Base-by-base conservation (phyloP, 2,329 filamentous ascomycete genomes). In the Alternaria arborescens region DNA sequence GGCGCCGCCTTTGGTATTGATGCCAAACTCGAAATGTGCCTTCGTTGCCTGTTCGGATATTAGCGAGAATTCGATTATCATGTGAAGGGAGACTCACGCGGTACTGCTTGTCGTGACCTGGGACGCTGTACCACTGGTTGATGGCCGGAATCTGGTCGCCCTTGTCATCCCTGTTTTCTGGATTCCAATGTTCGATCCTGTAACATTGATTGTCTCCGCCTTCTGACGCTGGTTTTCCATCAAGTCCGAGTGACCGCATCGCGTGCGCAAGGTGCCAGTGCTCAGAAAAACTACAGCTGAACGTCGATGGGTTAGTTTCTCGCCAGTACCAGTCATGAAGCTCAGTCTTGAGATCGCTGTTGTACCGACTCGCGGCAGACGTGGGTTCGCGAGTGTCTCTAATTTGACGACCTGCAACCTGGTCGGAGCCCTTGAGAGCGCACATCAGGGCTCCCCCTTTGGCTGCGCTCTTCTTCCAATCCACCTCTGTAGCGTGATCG, bases 291-390 rank as follows among this genome's bases (percentile, higher is more conserved):
- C 65, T 61, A 32, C 65, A 69, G 3, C 48, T 55, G 36, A 52
- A 65, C 1, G 44, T 58, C 16, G 58, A 28, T 3, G 62, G 58
- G 10, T 41, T 26, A 11, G 56, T 20, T 8, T 55, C 47, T 8
- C 40, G 55, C 67, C 69, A 73, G 24, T 65, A 60, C 69, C 69
- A 71, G 4, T 32, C 53, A 2, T 40, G n/a, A 8, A 70, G 47
- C 16, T 64, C 61, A 1, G 54, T 32, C 32, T 48, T 52, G 20
- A 68, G 60, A 30, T 69, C 61, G 16, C 62, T 64, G 8, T 48
- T 58, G 65, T 67, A 71, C 1, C 20, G 41, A 24, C 66, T 71
- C 6, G 60, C 54, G 3, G 64, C 63, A 6, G 69, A 71, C 2
- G 67, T 63, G 2, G 63, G 67, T 4, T 47, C 59, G 40, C 61